Base-by-base conservation (phyloP, 2,329 filamentous ascomycete genomes). In the Paecilomyces sp. region DNA sequence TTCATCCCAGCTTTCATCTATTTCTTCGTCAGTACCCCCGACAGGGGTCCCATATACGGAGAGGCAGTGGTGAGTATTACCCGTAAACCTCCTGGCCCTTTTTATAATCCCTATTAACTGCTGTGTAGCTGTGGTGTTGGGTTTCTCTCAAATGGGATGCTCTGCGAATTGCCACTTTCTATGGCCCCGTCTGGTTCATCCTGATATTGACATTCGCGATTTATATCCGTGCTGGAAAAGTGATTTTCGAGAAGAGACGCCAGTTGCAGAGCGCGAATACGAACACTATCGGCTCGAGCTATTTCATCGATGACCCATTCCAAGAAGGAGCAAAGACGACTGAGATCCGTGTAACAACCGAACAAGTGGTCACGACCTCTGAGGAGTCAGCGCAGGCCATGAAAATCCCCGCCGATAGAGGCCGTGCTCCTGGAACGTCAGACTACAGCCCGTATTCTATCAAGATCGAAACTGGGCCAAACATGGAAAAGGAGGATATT, bases 51-150 rank as follows among this genome's bases (percentile, higher is more conserved):
- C 2, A 82, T 93, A 57, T 92, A 92, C 69, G 90, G 90, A 1
- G 81, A 89, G 65, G 90, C 90, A 30, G 85, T 83, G 1, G 81
- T 82, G 73, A 68, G 77, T 66, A 31, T 55, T 11, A 11, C 7
- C 9, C 34, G 25, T 6, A 33, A 9, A 9, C 31, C 31, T 36
- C 24, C 31, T 30, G 15, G 5, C 31, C 30, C 11, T n/a, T 3
- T 28, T 51, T 47, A 25, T 24, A 57, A 24, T 30, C 25, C 12
- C 34, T 28, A 41, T 55, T 58, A 51, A 31, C 58, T 12, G 47
- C 25, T n/a, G n/a, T n/a, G 53, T 59, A 83, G 80, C 74, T 94
- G 24, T 95, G 90, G 91, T 95, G 91, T 70, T 94, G 90, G 90
- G 80, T 94, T 18, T 77, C 81, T 1, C 69, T 77, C 2, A 74